Base-by-base conservation (phyloP, 2,329 filamentous ascomycete species). In the Onygenales sp. region DNA sequence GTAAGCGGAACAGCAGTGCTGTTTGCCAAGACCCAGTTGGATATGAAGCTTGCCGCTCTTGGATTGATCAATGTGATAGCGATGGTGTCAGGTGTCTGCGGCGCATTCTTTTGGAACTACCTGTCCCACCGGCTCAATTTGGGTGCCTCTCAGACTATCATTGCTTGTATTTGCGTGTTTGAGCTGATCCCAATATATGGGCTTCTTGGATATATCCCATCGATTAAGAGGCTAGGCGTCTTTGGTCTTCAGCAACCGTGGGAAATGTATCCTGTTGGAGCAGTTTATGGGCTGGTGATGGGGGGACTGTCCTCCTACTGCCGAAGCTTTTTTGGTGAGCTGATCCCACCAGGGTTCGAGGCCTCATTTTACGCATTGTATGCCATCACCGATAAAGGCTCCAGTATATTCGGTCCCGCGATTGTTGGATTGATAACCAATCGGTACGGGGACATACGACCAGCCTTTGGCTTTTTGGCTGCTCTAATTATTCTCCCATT, bases 321-420 rank as follows among this genome's bases (percentile, higher is more conserved):
- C 66, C 85, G 93, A 43, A 91, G 88, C 56, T 78, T 98, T 4
- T 98, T 89, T 66, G 91, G 90, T 41, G 91, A 97, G 69, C 78
- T 98, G 54, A 95, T 98, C 53, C 93, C 93, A 1, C 89, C 89
- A 0, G 93, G 93, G 3, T 94, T 87, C 33, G 93, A 98, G 71
- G 91, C 93, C 0, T 91, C 92, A 0, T 98, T 98, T 66, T 98
- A 95, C 66, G 91, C 92, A 0, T 77, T 98, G 1, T 98, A 97
- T 66, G 93, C 93, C 38, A 96, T 97, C 58, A 97, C 93, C 1
- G 93, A 98, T 69, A 98, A 98, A 70, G 91, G 92, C 1, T 93
- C 87, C 21, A 94, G 88, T 65, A 78, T 97, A 2, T 96, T 98
- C 69, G 93, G 93, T 0, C 93, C 93, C 0, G 87, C 89, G 0